Conservation (phyloP, 495 filamentous ascomycete species). For the Penicillium antarcticum region DNA sequence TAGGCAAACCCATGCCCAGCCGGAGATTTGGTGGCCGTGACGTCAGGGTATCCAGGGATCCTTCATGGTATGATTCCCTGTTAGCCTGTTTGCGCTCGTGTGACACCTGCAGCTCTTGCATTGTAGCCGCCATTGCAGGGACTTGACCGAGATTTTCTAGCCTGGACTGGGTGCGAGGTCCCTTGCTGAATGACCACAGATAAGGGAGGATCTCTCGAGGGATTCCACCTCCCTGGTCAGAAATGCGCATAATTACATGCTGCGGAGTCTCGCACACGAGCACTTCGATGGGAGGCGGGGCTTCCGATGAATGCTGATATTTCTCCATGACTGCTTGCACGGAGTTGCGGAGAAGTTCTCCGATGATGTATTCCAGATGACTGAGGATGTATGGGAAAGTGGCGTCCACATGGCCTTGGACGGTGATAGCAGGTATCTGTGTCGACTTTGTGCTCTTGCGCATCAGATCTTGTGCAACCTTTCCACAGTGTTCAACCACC, state of each 20-base stretch:
- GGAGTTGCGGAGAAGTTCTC: conserved; percentile 91
- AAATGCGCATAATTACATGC: conserved; percentile 95
- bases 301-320: conserved; percentile 34
- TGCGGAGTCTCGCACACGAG: conserved; percentile 91
- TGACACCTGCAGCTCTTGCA: conserved; percentile 71
- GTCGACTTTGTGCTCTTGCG: conserved; percentile 66
- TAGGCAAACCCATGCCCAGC: conserved; percentile 89
- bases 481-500: conserved; percentile 79
- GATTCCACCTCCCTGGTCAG: conserved; percentile 92
- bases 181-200: conserved; percentile 95
- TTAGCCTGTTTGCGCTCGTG: conserved; percentile 27
- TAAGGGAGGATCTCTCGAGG: conserved; percentile 80
- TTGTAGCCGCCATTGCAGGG: conserved; percentile 88
- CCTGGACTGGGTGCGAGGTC: conserved; percentile 66
- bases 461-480: conserved; percentile 65
- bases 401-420: conserved; percentile 81
- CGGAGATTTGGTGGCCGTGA: conserved; percentile 82
- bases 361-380: conserved; percentile 95
- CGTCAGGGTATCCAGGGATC: conserved; percentile 73
- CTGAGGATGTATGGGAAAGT: conserved; percentile 96
- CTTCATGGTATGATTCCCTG: conserved; percentile 43
- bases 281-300: conserved; percentile 82
- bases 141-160: conserved; percentile 82
- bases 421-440: conserved; percentile 73
- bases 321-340: conserved; percentile 87